phyloP scores from a whole-genome alignment of 331 rosid genomes.

The Arachis monticola region DNA sequence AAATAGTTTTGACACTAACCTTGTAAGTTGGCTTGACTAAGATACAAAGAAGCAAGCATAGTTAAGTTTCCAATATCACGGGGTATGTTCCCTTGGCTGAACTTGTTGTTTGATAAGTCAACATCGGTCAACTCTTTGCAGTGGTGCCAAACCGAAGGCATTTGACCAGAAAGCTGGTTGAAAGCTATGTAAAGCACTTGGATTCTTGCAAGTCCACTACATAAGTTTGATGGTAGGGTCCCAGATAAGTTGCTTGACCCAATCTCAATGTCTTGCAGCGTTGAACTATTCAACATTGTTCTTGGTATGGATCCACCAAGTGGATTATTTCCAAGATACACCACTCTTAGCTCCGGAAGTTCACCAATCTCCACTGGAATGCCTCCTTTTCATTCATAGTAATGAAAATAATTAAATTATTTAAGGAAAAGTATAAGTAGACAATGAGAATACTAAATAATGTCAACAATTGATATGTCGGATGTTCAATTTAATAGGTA shows the following conservation, averaged over 20 bases:
- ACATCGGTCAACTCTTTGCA: slow-evolving; percentile 19
- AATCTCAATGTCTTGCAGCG: slow-evolving; percentile 15
- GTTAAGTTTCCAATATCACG: slow-evolving; percentile 32
- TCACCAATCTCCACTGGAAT: slow-evolving; percentile 38
- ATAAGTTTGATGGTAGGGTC: slow-evolving; percentile 29
- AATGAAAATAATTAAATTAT: background rate
- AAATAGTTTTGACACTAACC: background rate
- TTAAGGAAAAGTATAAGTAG: too few relatives aligned
- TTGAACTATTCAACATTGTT: slow-evolving; percentile 28
- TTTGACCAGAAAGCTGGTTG: slow-evolving; percentile 10
- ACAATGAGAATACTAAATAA: too few relatives aligned
- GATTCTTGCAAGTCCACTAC: slow-evolving; percentile 27
- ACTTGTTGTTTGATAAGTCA: background rate
- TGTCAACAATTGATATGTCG: too few relatives aligned
- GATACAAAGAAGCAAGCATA: slow-evolving; percentile 3
- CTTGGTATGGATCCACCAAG: slow-evolving; percentile 33
- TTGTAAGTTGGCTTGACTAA: slow-evolving; percentile 16
- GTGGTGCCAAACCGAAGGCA: slow-evolving; percentile 29
- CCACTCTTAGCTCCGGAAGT: slow-evolving; percentile 2
- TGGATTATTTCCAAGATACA: slow-evolving; percentile 25
- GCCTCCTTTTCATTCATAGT: slow-evolving; percentile 22
- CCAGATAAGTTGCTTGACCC: slow-evolving; percentile 12
- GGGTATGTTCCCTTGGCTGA: slow-evolving; percentile 31
- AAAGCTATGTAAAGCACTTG: background rate
- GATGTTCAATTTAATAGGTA: too few relatives aligned